Evolutionary conservation across 495 filamentous ascomycete species (phyloP).

Genomic region (Lineolata rhizophorae): DNA sequence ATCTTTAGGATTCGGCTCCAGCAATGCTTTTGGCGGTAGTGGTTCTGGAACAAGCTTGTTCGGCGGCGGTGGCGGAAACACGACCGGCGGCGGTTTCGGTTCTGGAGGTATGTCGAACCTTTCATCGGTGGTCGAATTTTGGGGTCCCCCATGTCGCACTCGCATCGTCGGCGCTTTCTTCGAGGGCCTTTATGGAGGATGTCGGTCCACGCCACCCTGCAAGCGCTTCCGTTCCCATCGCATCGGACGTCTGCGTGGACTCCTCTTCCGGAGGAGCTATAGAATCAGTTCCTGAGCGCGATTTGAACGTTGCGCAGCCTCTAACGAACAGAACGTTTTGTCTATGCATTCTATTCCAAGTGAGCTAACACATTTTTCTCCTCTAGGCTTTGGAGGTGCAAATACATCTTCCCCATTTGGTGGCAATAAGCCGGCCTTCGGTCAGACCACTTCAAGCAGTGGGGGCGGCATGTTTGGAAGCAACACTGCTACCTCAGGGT

Average conservation of each 20-base stretch:
- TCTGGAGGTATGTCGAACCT: constrained; percentile 25
- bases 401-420: constrained; percentile 29
- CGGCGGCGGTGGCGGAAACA: constrained; percentile 25
- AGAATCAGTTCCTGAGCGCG: no score
- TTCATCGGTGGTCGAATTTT: constrained; percentile 6
- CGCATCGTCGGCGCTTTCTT: neutral
- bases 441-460: constrained; percentile 18
- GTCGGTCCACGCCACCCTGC: no score
- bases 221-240: no score
- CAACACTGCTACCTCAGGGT: constrained; percentile 4
- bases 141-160: neutral
- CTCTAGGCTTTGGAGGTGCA: constrained; percentile 29
- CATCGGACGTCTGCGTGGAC: neutral
- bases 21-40: constrained; percentile 21
- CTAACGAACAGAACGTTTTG: no score
- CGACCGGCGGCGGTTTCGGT: constrained; percentile 18
- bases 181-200: neutral
- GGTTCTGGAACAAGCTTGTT: constrained; percentile 19
- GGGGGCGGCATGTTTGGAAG: constrained; percentile 18
- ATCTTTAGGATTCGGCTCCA: constrained; percentile 1
- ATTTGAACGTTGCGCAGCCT: no score
- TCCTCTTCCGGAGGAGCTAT: no score
- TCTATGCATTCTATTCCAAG: neutral
- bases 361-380: constrained; percentile 6
- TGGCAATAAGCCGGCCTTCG: constrained; percentile 16